Evolutionary conservation across 495 filamentous ascomycete species (phyloP), one percentile per base, ranked within the genome.

Genomic region (Aspergillus panamensis): DNA sequence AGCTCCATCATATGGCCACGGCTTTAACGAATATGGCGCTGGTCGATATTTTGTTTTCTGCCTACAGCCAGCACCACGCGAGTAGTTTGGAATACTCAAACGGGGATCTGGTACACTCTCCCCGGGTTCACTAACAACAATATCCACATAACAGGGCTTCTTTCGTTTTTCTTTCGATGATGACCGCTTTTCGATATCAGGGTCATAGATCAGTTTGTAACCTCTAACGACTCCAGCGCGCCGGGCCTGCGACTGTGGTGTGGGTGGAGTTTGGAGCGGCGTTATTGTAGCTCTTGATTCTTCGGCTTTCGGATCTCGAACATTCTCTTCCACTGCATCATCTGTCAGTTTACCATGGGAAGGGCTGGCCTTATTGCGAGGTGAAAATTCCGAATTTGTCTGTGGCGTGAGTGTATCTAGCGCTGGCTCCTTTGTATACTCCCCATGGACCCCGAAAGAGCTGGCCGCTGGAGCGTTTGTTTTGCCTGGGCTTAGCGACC

Each of bases 61-160:
- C 60, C 88, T 87, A 68, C 87, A 87, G 37, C 69, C 74, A 16
- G 70, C 69, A 58, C 80, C 74, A 51, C 80, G 78, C 30, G 75
- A 76, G 64, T 87, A 87, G 56, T 83, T 82, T 35, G 71, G 52
- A 57, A 87, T 88, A 20, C 79, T 82, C 10, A 93, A 76, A 60
- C 92, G 87, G 32, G 92, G 91, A 69, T 97, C 92, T 25, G 83
- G 66, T 60, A 88, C 84, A 64, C 80, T 80, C 72, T 85, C 82
- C 70, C 86, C 82, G 77, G 87, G 82, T 72, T 85, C 73, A 62
- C 76, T 73, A 61, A 68, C 62, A 55, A 86, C 80, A 72, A 93
- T 89, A 63, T 88, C 79, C 70, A 82, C 82, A 65, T 89, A 92
- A 71, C 82, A 82, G 42, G 83, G 79, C 72, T 89, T 88, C 61